Evolutionary conservation across 2,329 filamentous ascomycete species (phyloP).

Genomic region (Aspergillus calidoustus): DNA sequence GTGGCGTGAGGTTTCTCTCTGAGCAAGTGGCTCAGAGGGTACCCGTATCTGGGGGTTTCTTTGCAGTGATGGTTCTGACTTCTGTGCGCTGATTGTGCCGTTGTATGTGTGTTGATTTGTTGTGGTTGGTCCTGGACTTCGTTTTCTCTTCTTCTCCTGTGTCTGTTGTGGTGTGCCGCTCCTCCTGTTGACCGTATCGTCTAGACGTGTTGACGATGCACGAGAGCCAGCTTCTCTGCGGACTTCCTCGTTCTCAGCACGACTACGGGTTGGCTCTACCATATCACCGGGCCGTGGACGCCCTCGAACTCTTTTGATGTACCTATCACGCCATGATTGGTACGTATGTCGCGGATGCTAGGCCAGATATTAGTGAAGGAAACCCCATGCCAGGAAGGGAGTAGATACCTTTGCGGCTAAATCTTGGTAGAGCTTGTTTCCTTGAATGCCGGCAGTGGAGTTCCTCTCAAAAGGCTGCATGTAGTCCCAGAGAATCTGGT

Average conservation of each 20-base stretch:
- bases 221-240: slow-evolving; percentile 13
- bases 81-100: background rate
- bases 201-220: slow-evolving; percentile 5
- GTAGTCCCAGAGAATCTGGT: slow-evolving; percentile 51
- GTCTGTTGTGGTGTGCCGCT: background rate
- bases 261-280: slow-evolving; percentile 8
- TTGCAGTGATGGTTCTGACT: slow-evolving; percentile 15
- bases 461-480: slow-evolving; percentile 42
- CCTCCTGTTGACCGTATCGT: slow-evolving; percentile 9
- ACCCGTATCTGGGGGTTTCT: slow-evolving; percentile 7
- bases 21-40: background rate
- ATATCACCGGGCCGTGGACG: slow-evolving; percentile 40
- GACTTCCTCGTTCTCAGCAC: background rate
- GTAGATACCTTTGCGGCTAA: slow-evolving; percentile 43
- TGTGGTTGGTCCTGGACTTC: slow-evolving; percentile 12
- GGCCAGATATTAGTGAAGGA: background rate
- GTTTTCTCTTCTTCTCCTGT: slow-evolving; percentile 31
- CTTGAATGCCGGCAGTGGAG: slow-evolving; percentile 37
- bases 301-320: slow-evolving; percentile 45
- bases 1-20: background rate
- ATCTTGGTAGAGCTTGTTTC: slow-evolving; percentile 52
- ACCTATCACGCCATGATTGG: slow-evolving; percentile 56
- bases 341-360: slow-evolving; percentile 52
- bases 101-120: background rate
- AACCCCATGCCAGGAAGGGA: slow-evolving; percentile 1